These are phyloP conservation scores for Tetrahymena malaccensis DNA, from an alignment of 73 alveolate genomes.

Conservation along the genomic window DNA sequence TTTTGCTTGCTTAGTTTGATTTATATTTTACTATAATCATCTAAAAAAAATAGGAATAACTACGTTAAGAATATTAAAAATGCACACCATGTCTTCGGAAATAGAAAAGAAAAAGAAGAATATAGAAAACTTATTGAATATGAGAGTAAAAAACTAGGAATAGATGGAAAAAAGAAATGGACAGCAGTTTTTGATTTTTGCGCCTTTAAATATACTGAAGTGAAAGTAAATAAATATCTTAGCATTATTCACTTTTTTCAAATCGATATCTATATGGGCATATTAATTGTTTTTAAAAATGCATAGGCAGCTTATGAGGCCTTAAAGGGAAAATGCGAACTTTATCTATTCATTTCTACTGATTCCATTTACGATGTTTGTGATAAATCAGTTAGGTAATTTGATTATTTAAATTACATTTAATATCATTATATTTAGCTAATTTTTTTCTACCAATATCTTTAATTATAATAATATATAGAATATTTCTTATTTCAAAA, in stretches of 20 bases:
- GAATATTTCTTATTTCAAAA: background rate
- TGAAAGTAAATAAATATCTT: background rate
- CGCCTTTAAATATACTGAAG: slow-evolving; percentile 5
- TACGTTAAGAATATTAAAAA: slow-evolving; percentile 8
- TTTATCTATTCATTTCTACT: slow-evolving; percentile 33
- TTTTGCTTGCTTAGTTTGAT: background rate
- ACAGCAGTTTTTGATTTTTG: slow-evolving; percentile 31
- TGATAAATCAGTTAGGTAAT: background rate
- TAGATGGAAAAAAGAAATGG: slow-evolving; percentile 15
- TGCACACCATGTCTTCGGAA: slow-evolving; percentile 31
- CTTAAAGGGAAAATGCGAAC: background rate
- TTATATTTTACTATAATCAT: too few species aligned
- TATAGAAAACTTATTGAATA: slow-evolving; percentile 5
- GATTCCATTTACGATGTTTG: slow-evolving; percentile 46
- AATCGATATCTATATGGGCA: background rate
- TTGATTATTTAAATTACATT: too few species aligned
- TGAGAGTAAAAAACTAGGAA: slow-evolving; percentile 8
- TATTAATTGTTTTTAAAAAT: background rate
- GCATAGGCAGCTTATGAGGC: background rate
- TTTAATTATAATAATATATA: background rate
- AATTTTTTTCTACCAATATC: background rate
- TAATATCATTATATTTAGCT: background rate
- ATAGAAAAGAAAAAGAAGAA: slow-evolving; percentile 31
- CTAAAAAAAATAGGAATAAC: background rate
- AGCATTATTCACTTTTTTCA: background rate